These are phyloP conservation scores for Phytophthora europaea DNA, from an alignment of 352 stramenopile genomes.

Conservation along the genomic window DNA sequence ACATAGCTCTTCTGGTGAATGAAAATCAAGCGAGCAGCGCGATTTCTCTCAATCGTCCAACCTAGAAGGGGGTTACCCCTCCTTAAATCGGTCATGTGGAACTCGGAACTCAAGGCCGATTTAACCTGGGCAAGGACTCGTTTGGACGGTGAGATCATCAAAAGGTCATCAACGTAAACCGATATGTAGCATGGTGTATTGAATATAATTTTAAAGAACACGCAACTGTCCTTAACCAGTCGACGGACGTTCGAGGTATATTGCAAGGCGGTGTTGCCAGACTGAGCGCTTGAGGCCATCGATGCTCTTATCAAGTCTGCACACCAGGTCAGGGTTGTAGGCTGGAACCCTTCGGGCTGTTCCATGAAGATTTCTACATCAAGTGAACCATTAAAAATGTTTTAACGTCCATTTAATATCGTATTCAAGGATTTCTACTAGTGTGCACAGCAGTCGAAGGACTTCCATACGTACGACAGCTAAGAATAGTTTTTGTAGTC, in stretches of 20 bases:
- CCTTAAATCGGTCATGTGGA: too few species aligned
- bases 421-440: conserved; percentile 10
- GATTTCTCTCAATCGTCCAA: too few species aligned
- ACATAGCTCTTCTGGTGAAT: too few species aligned
- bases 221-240: conserved; percentile 13
- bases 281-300: conserved; percentile 8
- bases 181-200: conserved; percentile 13
- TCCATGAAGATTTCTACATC: conserved; percentile 14
- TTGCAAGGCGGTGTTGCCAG: neutral
- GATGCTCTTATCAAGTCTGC: conserved; percentile 7
- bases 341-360: conserved; percentile 6
- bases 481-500: conserved; percentile 10
- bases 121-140: too few species aligned
- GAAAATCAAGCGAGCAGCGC: too few species aligned
- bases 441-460: conserved; percentile 9
- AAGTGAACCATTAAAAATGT: conserved; percentile 5
- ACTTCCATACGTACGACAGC: conserved; percentile 11
- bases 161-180: conserved; percentile 10
- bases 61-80: too few species aligned
- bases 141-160: conserved; percentile 5
- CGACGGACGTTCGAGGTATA: conserved; percentile 8
- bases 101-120: too few species aligned
- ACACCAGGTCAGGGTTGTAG: neutral
- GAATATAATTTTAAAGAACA: conserved; percentile 17
- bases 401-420: conserved; percentile 12